These are phyloP conservation scores for Ophiognomonia clavigignenti-juglandacearum DNA, from an alignment of 2,329 filamentous ascomycete species.

Conservation along the genomic window DNA sequence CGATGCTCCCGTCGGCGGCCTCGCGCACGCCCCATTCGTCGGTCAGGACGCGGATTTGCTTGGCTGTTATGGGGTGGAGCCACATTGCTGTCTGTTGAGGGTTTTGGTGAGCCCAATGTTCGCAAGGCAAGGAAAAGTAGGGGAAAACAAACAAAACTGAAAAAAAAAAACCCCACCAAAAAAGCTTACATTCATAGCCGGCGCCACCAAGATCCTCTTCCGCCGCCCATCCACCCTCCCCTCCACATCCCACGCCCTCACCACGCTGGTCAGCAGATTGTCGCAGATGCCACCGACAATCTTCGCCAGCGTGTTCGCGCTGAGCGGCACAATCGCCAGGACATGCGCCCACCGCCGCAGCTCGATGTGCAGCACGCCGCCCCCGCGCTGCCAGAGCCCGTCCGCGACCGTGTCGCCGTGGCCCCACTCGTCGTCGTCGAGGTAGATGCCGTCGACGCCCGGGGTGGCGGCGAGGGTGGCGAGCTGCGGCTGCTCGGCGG, in stretches of 20 bases:
- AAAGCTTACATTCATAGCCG: slow-evolving; percentile 15
- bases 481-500: slow-evolving; percentile 69
- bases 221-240: slow-evolving; percentile 51
- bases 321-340: slow-evolving; percentile 74
- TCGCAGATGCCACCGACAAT: slow-evolving; percentile 74
- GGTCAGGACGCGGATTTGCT: slow-evolving; percentile 64
- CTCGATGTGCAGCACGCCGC: slow-evolving; percentile 86
- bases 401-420: slow-evolving; percentile 25
- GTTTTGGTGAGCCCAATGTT: neutral
- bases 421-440: slow-evolving; percentile 80
- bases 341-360: slow-evolving; percentile 76
- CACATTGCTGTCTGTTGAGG: slow-evolving; percentile 60
- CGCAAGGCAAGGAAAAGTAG: too few species aligned
- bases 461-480: slow-evolving; percentile 52
- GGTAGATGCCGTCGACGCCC: slow-evolving; percentile 76
- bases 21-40: slow-evolving; percentile 64
- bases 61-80: slow-evolving; percentile 73
- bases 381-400: slow-evolving; percentile 65
- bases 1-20: slow-evolving; percentile 20
- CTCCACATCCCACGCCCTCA: slow-evolving; percentile 84
- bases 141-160: neutral
- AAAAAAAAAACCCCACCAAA: slow-evolving; percentile 34
- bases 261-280: slow-evolving; percentile 66
- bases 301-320: slow-evolving; percentile 83
- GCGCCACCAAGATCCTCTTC: slow-evolving; percentile 70